These are phyloP conservation scores for Cydonia oblonga DNA, from an alignment of 331 rosid species.

Conservation along the genomic window DNA sequence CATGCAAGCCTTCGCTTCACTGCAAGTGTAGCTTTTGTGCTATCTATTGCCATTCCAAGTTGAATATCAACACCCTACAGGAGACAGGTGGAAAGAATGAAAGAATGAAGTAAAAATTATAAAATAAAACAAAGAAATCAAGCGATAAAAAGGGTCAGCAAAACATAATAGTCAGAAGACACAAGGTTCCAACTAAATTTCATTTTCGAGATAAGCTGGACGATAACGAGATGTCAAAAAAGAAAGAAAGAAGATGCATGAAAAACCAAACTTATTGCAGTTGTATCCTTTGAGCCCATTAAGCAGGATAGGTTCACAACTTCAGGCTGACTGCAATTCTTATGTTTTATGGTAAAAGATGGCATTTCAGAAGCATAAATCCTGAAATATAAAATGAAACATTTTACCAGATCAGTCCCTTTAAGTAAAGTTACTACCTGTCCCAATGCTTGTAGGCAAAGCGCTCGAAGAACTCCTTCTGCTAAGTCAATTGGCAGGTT, in stretches of 20 bases:
- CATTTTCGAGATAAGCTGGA: background rate
- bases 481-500: constrained; percentile 83
- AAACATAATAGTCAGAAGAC: background rate
- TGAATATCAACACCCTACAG: constrained; percentile 84
- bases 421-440: constrained; percentile 43
- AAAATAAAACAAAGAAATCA: too few species aligned
- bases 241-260: background rate
- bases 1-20: constrained; percentile 98
- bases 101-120: too few species aligned
- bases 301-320: background rate
- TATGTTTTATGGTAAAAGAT: background rate
- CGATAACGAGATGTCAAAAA: background rate
- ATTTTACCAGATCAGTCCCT: background rate
- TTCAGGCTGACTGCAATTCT: background rate
- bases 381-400: background rate
- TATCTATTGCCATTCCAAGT: constrained; percentile 95
- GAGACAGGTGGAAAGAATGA: constrained; percentile 5
- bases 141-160: background rate
- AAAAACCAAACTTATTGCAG: background rate
- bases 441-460: constrained; percentile 85
- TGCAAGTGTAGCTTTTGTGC: constrained; percentile 96
- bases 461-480: constrained; percentile 93
- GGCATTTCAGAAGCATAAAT: constrained; percentile 1
- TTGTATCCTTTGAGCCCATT: background rate
- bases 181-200: background rate